Conservation (phyloP, 2,329 filamentous ascomycete species). For the Diatrype stigma region DNA sequence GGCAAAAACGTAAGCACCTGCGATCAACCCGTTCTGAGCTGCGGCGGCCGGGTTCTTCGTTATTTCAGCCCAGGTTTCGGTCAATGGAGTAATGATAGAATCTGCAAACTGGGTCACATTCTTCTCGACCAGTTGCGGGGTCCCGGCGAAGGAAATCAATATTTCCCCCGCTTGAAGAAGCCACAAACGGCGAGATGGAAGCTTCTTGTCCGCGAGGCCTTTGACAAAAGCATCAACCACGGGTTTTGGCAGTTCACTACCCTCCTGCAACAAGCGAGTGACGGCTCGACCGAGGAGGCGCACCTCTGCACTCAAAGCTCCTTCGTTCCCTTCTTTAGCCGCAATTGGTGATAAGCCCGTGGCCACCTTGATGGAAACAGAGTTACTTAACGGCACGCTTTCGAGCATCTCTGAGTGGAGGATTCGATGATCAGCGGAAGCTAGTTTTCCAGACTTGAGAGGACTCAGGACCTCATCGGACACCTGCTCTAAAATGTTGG, state of each 20-base stretch:
- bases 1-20: conserved; percentile 70
- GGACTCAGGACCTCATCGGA: conserved; percentile 74
- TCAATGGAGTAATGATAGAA: conserved; percentile 48
- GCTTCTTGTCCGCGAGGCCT: conserved; percentile 80
- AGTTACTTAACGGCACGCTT: conserved; percentile 54
- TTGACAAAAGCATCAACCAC: conserved; percentile 71
- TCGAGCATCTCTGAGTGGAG: conserved; percentile 78
- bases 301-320: conserved; percentile 72
- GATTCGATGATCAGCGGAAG: conserved; percentile 78
- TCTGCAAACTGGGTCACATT: conserved; percentile 50
- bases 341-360: conserved; percentile 64
- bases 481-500: conserved; percentile 59
- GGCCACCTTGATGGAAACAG: conserved; percentile 63
- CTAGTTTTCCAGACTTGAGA: conserved; percentile 77
- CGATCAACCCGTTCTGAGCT: conserved; percentile 77
- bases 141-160: conserved; percentile 52
- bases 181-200: conserved; percentile 75
- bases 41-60: conserved; percentile 72
- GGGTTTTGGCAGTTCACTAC: conserved; percentile 58
- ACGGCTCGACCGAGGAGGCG: conserved; percentile 65
- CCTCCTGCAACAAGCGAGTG: conserved; percentile 57
- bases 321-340: conserved; percentile 84
- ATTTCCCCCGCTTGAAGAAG: conserved; percentile 68
- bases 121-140: conserved; percentile 42
- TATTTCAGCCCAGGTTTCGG: conserved; percentile 74